These are phyloP conservation scores for Aspergillus sp. DNA, from an alignment of 2,329 filamentous ascomycete species.

Conservation along the genomic window DNA sequence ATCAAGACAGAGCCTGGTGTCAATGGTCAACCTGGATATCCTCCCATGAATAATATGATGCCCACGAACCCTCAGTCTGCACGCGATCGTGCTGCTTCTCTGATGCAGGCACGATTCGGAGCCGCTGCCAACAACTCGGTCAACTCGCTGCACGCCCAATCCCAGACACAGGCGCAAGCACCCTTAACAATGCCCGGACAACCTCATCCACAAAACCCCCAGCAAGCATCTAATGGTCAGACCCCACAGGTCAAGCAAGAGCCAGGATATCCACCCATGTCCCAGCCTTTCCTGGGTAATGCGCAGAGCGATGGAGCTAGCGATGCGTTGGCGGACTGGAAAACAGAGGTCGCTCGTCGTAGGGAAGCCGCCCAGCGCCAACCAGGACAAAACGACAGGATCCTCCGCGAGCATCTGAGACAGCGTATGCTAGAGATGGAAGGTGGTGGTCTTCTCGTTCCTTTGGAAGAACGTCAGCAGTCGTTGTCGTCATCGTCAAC, in stretches of 20 bases:
- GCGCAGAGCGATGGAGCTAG: conserved; percentile 69
- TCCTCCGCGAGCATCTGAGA: conserved; percentile 36
- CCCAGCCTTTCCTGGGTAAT: conserved; percentile 37
- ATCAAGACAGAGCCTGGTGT: conserved; percentile 48
- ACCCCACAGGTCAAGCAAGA: conserved; percentile 37
- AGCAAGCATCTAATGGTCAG: conserved; percentile 31
- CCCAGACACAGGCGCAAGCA: conserved; percentile 15
- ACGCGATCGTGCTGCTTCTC: conserved; percentile 46
- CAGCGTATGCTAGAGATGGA: conserved; percentile 36
- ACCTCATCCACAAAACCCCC: conserved; percentile 20
- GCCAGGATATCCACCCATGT: conserved; percentile 27
- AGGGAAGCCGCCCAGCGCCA: conserved; percentile 32
- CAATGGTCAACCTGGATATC: conserved; percentile 27
- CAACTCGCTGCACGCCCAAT: conserved; percentile 37
- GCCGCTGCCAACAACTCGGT: conserved; percentile 36
- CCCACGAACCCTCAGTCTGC: conserved; percentile 40
- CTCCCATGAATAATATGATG: conserved; percentile 29
- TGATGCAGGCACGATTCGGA: conserved; percentile 44
- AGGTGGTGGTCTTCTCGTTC: conserved; percentile 39
- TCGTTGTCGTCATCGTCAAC: conserved; percentile 13
- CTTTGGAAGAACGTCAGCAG: conserved; percentile 32
- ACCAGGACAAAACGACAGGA: conserved; percentile 28
- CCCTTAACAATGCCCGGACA: conserved; percentile 30
- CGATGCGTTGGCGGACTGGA: conserved; percentile 50
- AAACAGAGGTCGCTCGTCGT: conserved; percentile 37